Conservation (phyloP, 2,329 filamentous ascomycete species). For the Diaporthe helianthi region DNA sequence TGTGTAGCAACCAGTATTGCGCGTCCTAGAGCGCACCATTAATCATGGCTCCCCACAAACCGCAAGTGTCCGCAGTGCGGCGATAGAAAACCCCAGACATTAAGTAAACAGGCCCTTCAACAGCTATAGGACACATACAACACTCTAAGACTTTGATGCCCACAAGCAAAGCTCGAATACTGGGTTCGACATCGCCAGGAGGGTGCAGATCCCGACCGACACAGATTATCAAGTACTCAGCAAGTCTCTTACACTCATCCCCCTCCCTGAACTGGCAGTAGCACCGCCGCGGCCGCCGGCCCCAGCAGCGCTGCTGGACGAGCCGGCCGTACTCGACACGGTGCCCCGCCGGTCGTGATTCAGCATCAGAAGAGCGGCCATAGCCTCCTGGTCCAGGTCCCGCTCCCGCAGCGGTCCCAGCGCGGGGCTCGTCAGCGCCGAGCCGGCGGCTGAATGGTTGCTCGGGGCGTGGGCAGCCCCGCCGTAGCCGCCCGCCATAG, state of each 20-base stretch:
- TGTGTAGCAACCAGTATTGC: background rate
- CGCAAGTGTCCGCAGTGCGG: background rate
- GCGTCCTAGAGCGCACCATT: background rate
- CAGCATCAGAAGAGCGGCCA: slow-evolving; percentile 86
- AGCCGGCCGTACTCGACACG: background rate
- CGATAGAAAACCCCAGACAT: background rate
- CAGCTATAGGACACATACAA: background rate
- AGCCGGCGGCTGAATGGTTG: slow-evolving; percentile 52
- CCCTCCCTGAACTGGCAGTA: slow-evolving; percentile 41
- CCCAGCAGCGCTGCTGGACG: slow-evolving; percentile 37
- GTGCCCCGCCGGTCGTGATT: slow-evolving; percentile 75
- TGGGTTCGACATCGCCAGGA: background rate
- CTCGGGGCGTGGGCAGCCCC: slow-evolving; percentile 48
- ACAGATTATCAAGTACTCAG: slow-evolving; percentile 54
- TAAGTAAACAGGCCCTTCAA: background rate
- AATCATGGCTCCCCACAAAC: background rate
- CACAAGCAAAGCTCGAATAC: background rate
- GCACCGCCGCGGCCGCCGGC: slow-evolving; percentile 34
- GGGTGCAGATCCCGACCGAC: background rate
- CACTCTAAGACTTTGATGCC: background rate
- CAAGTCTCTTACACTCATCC: slow-evolving; percentile 62
- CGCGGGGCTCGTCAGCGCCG: slow-evolving; percentile 65
- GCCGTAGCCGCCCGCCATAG: slow-evolving; percentile 43
- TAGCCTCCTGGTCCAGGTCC: slow-evolving; percentile 77
- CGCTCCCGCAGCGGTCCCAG: slow-evolving; percentile 56